A percentile compares a stretch with the other conserved stretches of the same genome.
Evolutionary conservation across 164 flowering plant species (phyloP).

Genomic region (Nelumbo lutea): DNA sequence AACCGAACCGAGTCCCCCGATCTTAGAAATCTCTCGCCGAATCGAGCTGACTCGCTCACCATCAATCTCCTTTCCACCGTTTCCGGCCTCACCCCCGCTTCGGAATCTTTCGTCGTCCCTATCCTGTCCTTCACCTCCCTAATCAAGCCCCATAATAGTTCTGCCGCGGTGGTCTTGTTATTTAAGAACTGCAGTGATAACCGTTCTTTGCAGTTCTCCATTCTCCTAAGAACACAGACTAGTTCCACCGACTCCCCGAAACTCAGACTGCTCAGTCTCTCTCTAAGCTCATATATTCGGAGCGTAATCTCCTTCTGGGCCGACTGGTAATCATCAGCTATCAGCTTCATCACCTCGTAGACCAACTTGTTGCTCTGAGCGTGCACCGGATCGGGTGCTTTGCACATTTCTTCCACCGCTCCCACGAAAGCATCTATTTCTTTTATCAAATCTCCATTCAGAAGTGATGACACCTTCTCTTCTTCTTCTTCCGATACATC

Average conservation of each 20-base stretch:
- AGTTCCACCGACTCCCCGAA: constrained; percentile 46
- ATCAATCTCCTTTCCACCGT: constrained; percentile 2
- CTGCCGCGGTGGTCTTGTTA: constrained; percentile 23
- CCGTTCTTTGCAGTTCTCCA: constrained; percentile 47
- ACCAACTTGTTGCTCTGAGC: constrained; percentile 34
- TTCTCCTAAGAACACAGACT: constrained; percentile 31
- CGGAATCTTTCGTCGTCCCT: constrained; percentile 20
- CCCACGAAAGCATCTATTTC: constrained; percentile 43
- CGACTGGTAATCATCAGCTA: constrained; percentile 35
- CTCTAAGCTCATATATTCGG: constrained; percentile 40
- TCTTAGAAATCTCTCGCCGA: constrained; percentile 20
- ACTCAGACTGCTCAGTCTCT: constrained; percentile 36
- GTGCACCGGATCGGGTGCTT: constrained; percentile 37
- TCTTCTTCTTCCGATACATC: constrained; percentile 19
- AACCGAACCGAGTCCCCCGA: constrained; percentile 29
- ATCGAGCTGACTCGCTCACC: constrained; percentile 47
- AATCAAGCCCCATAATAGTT: constrained; percentile 43
- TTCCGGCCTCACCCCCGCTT: constrained; percentile 10
- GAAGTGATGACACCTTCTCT: constrained; percentile 28
- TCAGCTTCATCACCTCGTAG: constrained; percentile 36
- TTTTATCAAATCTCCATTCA: constrained; percentile 32
- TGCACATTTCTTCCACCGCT: constrained; percentile 35
- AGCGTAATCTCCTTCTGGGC: constrained; percentile 38
- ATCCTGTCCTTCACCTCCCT: constrained; percentile 29
- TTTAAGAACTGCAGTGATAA: constrained; percentile 25